Conservation (phyloP, 169 alveolate species). For the Cryptosporidium parvum region DNA sequence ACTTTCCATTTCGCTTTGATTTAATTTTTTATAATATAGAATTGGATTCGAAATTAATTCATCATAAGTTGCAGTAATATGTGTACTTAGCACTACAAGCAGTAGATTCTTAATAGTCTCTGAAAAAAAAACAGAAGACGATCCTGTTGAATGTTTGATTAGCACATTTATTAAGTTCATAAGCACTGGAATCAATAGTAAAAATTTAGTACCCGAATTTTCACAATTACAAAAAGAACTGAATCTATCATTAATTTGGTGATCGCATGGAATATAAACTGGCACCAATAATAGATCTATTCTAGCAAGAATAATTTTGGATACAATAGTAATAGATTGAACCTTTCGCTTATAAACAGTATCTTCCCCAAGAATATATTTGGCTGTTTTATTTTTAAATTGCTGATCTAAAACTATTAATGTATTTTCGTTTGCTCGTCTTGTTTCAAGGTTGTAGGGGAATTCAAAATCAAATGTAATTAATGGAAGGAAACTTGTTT, state of each 20-base stretch:
- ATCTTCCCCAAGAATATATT: slow-evolving; percentile 53
- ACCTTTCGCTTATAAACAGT: slow-evolving; percentile 62
- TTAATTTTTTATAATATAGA: slow-evolving; percentile 1
- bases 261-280: slow-evolving; percentile 4
- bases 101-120: slow-evolving; percentile 52
- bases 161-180: slow-evolving; percentile 24
- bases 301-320: slow-evolving; percentile 63
- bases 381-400: slow-evolving; percentile 39
- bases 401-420: slow-evolving; percentile 34
- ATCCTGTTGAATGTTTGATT: slow-evolving; percentile 26
- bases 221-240: slow-evolving; percentile 6
- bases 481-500: slow-evolving; percentile 42
- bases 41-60: slow-evolving; percentile 37
- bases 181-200: slow-evolving; percentile 52
- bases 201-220: not conserved
- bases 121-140: slow-evolving; percentile 43
- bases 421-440: not conserved
- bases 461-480: slow-evolving; percentile 60
- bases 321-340: slow-evolving; percentile 57
- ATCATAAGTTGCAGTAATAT: slow-evolving; percentile 18
- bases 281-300: slow-evolving; percentile 56
- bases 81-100: slow-evolving; percentile 51
- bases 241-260: not conserved
- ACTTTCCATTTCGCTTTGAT: not conserved
- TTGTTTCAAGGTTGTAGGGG: slow-evolving; percentile 13